These are phyloP conservation scores for Hygrophoropsis aurantiaca DNA, from an alignment of 768 basidiomycete species.

Conservation along the genomic window DNA sequence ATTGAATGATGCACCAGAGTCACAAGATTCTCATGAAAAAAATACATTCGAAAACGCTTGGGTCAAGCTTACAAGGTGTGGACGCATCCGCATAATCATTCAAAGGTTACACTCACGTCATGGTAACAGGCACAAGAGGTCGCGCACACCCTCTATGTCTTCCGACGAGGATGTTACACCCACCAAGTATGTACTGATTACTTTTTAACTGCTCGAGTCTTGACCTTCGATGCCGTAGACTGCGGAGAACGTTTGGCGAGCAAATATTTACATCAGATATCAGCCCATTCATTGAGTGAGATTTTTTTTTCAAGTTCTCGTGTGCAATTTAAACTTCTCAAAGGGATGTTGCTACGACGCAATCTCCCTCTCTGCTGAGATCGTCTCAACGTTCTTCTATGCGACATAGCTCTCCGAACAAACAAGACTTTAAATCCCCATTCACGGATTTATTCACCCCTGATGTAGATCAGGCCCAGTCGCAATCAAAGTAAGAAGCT, in stretches of 20 bases:
- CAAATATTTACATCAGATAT: neutral
- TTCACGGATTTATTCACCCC: too few relatives aligned
- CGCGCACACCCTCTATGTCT: slow-evolving; percentile 18
- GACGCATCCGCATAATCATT: neutral
- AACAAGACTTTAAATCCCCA: too few relatives aligned
- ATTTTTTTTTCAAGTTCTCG: neutral
- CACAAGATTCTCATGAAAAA: neutral
- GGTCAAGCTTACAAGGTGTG: neutral
- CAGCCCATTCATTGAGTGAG: slow-evolving; percentile 2
- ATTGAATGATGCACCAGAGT: too few relatives aligned
- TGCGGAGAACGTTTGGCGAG: neutral
- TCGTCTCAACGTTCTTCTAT: too few relatives aligned
- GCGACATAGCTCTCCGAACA: too few relatives aligned
- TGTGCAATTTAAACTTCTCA: neutral
- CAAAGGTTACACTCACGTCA: neutral
- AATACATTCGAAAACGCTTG: neutral
- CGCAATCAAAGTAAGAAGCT: slow-evolving; percentile 3
- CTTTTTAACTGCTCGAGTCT: neutral
- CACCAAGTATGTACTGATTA: slow-evolving; percentile 18
- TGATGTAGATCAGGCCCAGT: slow-evolving; percentile 2
- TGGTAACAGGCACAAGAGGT: slow-evolving; percentile 21
- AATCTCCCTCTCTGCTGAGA: too few relatives aligned
- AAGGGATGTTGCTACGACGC: neutral
- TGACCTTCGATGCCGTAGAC: too few relatives aligned
- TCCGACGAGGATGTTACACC: slow-evolving; percentile 10